A percentile compares a stretch with the other conserved stretches of the same genome.
Evolutionary conservation across 495 filamentous ascomycete genomes (phyloP).

Genomic region (Aspergillus sparsus): DNA sequence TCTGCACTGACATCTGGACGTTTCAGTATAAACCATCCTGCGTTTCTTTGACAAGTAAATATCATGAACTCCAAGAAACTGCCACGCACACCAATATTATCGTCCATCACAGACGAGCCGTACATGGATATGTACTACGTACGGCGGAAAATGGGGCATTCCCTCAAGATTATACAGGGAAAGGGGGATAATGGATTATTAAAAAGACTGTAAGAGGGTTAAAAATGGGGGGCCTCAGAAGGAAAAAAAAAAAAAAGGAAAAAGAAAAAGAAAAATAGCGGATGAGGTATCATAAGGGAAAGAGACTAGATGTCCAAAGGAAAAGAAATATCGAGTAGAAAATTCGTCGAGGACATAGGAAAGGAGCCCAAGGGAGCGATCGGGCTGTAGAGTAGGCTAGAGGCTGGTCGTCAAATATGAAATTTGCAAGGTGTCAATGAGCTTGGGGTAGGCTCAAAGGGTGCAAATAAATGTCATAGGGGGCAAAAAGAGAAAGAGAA

Average conservation of each 20-base stretch:
- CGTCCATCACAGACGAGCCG: conserved; percentile 22
- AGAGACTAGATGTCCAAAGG: conserved; percentile 17
- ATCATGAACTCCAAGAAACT: conserved; percentile 14
- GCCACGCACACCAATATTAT: conserved; percentile 28
- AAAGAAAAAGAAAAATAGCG: conserved; percentile 30
- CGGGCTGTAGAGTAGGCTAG: conserved; percentile 11
- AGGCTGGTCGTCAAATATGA: conserved; percentile 15
- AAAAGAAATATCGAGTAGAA: conserved; percentile 15
- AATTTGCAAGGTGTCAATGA: neutral
- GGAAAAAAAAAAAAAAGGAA: neutral
- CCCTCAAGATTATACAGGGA: conserved; percentile 38
- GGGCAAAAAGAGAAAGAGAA: neutral
- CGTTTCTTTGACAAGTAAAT: conserved; percentile 10
- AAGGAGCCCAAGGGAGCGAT: conserved; percentile 23
- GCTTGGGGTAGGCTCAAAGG: neutral
- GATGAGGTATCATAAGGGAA: conserved; percentile 32
- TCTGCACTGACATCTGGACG: conserved; percentile 34
- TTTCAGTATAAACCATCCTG: conserved; percentile 14
- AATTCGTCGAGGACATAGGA: conserved; percentile 39
- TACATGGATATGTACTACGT: conserved; percentile 35
- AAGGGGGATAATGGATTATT: conserved; percentile 33
- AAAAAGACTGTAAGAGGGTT: conserved; percentile 37
- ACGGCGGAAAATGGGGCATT: conserved; percentile 31
- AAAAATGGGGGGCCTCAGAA: conserved; percentile 23
- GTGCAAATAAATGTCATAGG: neutral